These are phyloP conservation scores for Lithohypha guttulata DNA, from an alignment of 2,329 filamentous ascomycete genomes.

Conservation along the genomic window DNA sequence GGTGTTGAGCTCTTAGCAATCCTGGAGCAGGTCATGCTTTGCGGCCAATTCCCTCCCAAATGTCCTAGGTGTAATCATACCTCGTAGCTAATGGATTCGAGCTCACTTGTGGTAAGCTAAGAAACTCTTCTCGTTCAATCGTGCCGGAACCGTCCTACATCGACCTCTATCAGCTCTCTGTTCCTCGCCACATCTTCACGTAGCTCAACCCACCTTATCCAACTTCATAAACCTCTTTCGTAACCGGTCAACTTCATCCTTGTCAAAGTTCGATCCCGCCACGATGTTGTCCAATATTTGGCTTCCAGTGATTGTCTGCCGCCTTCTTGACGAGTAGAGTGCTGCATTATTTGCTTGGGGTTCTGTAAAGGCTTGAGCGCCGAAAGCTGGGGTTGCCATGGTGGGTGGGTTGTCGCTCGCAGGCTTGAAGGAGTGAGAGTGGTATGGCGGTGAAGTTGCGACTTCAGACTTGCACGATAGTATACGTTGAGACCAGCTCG, in stretches of 20 bases:
- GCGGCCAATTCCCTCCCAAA: not conserved
- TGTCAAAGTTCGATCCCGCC: slow-evolving; percentile 93
- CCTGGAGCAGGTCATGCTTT: not conserved
- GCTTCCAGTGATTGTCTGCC: slow-evolving; percentile 40
- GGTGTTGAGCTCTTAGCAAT: not conserved
- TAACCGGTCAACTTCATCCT: slow-evolving; percentile 90
- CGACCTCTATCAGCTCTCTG: not conserved
- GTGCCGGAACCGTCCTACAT: slow-evolving; percentile 88
- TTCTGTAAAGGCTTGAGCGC: slow-evolving; percentile 28
- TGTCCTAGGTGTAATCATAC: slow-evolving; percentile 36
- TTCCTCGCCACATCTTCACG: not conserved
- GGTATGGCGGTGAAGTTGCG: no score
- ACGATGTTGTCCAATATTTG: slow-evolving; percentile 89
- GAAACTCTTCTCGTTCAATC: slow-evolving; percentile 96
- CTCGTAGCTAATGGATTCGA: slow-evolving; percentile 95
- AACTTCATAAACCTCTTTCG: slow-evolving; percentile 98
- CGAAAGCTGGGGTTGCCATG: slow-evolving; percentile 33
- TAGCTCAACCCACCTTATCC: slow-evolving; percentile 59
- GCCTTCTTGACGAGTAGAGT: slow-evolving; percentile 34
- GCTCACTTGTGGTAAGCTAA: slow-evolving; percentile 91
- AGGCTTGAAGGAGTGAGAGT: no score
- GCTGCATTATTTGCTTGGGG: slow-evolving; percentile 34
- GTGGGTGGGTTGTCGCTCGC: no score
- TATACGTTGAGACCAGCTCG: no score
- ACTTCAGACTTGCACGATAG: no score